Base-by-base conservation (phyloP, 306 rosid genomes). In the Ormosia emarginata region DNA sequence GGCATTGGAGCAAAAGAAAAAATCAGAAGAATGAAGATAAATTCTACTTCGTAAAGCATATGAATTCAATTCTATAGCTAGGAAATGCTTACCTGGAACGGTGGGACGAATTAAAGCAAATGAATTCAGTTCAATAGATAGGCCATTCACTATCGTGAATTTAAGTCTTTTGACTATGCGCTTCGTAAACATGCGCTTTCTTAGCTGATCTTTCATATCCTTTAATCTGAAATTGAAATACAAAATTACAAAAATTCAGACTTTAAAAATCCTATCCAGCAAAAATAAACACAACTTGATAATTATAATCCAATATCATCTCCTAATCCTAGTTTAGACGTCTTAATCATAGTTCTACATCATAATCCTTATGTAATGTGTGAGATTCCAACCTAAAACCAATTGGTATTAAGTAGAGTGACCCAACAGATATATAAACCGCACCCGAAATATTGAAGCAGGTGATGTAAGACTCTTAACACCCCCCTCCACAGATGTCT, bases 31-130 rank as follows among this genome's bases (percentile, higher is more conserved):
- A 17, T 61, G 56, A 73, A 85, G 55, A 40, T 67, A 71, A 74
- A 14, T 8, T 68, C 43, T 4, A 49, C n/a, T 49, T 49, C 13
- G 6, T 49, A 13, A 12, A 49, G 55, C 55, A 49, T 46, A 47
- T 47, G 50, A 49, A 49, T 49, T 49, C 55, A 49, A 4, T 49
- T 49, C 15, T 13, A 49, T 13, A 34, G 37, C 81, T 58, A 66
- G 67, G 82, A 81, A 65, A 81, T 71, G 58, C 82, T 68, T 85
- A 88, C 99, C 99, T 52, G 97, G 97, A 77, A 71, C 68, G 55
- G 97, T 88, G 70, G 90, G 98, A 77, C 98, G 99, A 83, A 93
- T 84, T 86, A 95, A 79, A 78, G 99, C 99, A 87, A 93, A 95
- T 37, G 94, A 78, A 79, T 82, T 88, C 70, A 95, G 86, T 65